Evolutionary conservation across 768 basidiomycete species (phyloP).

Genomic region (Rhizopogon vinicolor): DNA sequence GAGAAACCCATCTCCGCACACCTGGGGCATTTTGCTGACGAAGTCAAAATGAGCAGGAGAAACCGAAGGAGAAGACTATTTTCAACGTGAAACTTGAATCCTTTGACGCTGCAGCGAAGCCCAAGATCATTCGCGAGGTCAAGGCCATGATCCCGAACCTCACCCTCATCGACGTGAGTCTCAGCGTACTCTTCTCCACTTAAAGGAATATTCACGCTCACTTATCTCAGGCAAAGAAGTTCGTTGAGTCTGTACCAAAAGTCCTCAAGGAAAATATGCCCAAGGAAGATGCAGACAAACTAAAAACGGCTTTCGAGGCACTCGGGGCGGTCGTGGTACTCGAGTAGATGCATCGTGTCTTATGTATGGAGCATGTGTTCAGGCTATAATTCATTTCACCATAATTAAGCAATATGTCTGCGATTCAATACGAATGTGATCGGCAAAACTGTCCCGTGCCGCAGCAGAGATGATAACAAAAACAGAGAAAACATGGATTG

Average conservation of each 20-base stretch:
- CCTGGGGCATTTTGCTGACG: not conserved
- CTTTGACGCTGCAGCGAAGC: conserved; percentile 87
- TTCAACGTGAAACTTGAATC: conserved; percentile 95
- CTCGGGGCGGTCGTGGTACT: conserved; percentile 86
- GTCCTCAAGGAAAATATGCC: conserved; percentile 89
- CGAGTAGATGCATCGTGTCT: conserved; percentile 46
- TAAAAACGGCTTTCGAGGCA: conserved; percentile 84
- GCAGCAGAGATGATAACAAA: conserved; percentile 9
- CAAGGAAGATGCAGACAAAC: conserved; percentile 97
- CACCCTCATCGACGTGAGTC: conserved; percentile 91
- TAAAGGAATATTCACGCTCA: not conserved
- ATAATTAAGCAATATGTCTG: conserved; percentile 9
- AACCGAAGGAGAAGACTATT: conserved; percentile 97
- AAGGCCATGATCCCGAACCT: conserved; percentile 94
- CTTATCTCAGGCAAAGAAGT: conserved; percentile 86
- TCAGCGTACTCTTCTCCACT: not conserved
- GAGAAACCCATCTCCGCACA: conserved; percentile 14
- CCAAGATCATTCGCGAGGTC: conserved; percentile 97
- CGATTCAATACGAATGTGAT: conserved; percentile 11
- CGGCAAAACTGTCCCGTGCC: conserved; percentile 13
- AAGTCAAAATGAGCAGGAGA: conserved; percentile 50
- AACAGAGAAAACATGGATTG: conserved; percentile 4
- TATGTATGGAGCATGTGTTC: conserved; percentile 9
- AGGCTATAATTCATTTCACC: conserved; percentile 11
- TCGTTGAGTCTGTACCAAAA: conserved; percentile 94